Conservation (phyloP, 2,329 filamentous ascomycete species). For the Fusarium sp. region DNA sequence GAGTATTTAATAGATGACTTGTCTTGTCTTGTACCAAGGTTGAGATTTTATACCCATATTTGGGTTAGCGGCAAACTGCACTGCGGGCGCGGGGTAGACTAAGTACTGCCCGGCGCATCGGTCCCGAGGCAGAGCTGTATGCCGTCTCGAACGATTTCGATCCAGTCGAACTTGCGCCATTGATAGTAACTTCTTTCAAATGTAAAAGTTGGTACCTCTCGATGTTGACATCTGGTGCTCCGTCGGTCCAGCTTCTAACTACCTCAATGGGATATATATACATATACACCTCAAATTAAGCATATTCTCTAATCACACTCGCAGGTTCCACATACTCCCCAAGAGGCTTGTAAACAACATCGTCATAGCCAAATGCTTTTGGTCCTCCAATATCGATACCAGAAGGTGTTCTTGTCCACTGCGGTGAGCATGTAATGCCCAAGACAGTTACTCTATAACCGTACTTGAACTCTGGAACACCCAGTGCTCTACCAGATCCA, state of each 20-base stretch:
- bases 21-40: fast-evolving
- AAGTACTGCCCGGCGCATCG: neutral
- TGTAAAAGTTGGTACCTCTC: too few relatives aligned
- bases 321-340: neutral
- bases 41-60: neutral
- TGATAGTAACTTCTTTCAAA: too few relatives aligned
- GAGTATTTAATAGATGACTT: neutral
- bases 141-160: too few relatives aligned
- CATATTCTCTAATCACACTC: neutral
- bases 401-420: slow-evolving; percentile 7
- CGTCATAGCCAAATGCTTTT: neutral
- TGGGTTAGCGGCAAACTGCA: neutral
- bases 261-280: too few relatives aligned
- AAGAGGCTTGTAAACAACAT: neutral
- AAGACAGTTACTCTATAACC: slow-evolving; percentile 12
- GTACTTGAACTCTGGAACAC: slow-evolving; percentile 23
- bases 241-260: too few relatives aligned
- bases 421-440: slow-evolving; percentile 5
- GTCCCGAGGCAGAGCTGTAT: neutral
- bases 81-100: neutral
- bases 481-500: slow-evolving; percentile 12
- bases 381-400: neutral
- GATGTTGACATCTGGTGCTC: too few relatives aligned
- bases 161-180: too few relatives aligned
- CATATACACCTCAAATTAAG: neutral